phyloP scores from a whole-genome alignment of 1,284 basidiomycete genomes.

The Ganoderma lucidum region DNA sequence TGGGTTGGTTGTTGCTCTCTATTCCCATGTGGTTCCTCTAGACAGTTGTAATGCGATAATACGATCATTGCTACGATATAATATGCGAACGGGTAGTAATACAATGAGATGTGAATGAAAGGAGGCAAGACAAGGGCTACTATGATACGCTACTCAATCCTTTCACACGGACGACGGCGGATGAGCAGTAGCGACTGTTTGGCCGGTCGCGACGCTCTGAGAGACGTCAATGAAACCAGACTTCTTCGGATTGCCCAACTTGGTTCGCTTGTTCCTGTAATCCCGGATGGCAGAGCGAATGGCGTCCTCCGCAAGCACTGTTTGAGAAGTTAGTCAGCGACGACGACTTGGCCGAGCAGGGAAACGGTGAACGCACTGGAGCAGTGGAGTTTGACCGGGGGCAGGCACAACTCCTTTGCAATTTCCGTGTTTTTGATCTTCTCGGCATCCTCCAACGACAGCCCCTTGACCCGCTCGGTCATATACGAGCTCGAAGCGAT shows the following conservation, averaged over 20 bases:
- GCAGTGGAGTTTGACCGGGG: constrained; percentile 96
- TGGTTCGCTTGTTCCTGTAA: constrained; percentile 83
- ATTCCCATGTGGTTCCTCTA: background rate
- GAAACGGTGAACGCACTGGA: constrained; percentile 65
- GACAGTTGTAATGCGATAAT: constrained; percentile 23
- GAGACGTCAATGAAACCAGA: constrained; percentile 80
- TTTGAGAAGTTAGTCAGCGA: constrained; percentile 27
- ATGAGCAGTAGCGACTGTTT: constrained; percentile 72
- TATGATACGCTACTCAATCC: constrained; percentile 4
- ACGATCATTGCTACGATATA: constrained; percentile 27
- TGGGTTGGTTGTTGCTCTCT: background rate
- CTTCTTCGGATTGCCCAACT: constrained; percentile 58
- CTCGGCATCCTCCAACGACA: constrained; percentile 93
- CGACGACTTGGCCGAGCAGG: constrained; percentile 14
- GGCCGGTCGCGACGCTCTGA: constrained; percentile 70
- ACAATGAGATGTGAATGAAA: constrained; percentile 19
- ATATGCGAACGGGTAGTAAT: constrained; percentile 27
- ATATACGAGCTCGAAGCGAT: constrained; percentile 98
- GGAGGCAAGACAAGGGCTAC: constrained; percentile 9
- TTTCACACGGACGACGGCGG: constrained; percentile 45
- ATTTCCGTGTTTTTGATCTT: constrained; percentile 99
- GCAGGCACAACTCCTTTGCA: constrained; percentile 94
- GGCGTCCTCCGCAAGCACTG: constrained; percentile 97
- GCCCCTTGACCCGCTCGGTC: constrained; percentile 97
- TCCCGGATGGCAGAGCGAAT: constrained; percentile 96